These are phyloP conservation scores for Cardamine resedifolia DNA, from an alignment of 345 rosid species.

Conservation along the genomic window DNA sequence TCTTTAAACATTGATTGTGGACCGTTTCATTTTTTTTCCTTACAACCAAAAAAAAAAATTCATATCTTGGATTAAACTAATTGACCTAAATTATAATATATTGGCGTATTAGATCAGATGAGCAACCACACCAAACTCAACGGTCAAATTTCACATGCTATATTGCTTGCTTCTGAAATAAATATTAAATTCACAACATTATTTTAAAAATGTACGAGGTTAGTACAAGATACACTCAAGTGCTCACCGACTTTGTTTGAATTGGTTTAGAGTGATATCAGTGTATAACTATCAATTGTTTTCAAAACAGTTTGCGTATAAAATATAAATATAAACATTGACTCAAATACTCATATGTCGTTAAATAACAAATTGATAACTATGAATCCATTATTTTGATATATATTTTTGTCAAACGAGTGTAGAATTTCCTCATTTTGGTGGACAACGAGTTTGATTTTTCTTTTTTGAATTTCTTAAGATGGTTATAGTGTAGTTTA, in stretches of 20 bases:
- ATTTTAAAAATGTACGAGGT: slow-evolving; percentile 23
- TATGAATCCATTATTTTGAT: neutral
- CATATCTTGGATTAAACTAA: slow-evolving; percentile 23
- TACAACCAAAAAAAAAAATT: too few relatives aligned
- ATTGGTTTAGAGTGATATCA: neutral
- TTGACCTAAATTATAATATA: neutral
- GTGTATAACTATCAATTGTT: neutral
- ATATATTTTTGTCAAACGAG: neutral
- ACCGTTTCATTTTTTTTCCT: slow-evolving; percentile 16
- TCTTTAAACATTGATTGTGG: slow-evolving; percentile 22
- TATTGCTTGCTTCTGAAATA: neutral
- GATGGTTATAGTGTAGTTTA: neutral
- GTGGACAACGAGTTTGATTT: too few relatives aligned
- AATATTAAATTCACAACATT: neutral
- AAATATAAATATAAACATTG: too few relatives aligned
- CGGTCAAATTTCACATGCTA: slow-evolving; percentile 32
- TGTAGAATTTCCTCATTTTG: neutral
- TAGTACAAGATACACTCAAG: slow-evolving; percentile 8
- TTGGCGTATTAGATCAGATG: slow-evolving; percentile 19
- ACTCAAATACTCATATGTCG: neutral
- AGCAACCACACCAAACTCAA: slow-evolving; percentile 33
- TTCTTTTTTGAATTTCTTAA: too few relatives aligned
- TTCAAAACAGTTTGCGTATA: neutral
- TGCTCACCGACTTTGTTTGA: neutral
- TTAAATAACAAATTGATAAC: too few relatives aligned